Base-by-base conservation (phyloP, 345 rosid species). In the Heritiera littoralis region DNA sequence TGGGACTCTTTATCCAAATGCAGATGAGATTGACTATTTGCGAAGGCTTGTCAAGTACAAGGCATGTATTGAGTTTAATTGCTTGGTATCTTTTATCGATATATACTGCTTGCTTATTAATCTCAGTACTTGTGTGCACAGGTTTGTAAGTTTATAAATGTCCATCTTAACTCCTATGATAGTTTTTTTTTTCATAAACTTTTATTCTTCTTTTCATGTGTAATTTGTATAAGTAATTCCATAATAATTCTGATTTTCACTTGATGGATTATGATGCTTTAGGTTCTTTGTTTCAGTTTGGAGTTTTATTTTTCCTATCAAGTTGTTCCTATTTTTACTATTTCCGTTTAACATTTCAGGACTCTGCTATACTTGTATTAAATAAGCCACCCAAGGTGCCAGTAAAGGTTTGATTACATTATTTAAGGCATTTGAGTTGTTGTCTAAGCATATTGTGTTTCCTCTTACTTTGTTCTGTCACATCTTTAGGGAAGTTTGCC, bases 361-460 rank as follows among this genome's bases (percentile, higher is more conserved):
- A 93, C 82, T 87, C 94, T 56, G 91, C 97, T 45, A 84, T 95
- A 71, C 81, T 95, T 55, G 93, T 95, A 84, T 87, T 95, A 54
- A 93, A 93, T 84, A 95, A 93, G 86, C 98, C 98, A 17, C 98
- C 98, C 6, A 91, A 81, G 84, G 83, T 95, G 82, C 98, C 98
- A 1, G 92, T 93, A 82, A 90, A 95, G 97, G 98, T 95, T 78
- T 66, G 86, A 61, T 71, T 30, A 7, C 35, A 41, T 72, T 64
- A 32, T 75, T 79, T 58, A 1, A 41, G 61, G 20, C 45, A 18
- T 78, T 2, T 75, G 38, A 49, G 48, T 13, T 64, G 38, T 49
- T 70, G 15, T 55, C 65, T 78, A 14, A 11, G 64, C 38, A n/a
- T 68, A 15, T 51, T 17, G 9, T 40, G 17, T 61, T 35, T 7